Percentiles rank a stretch among this genome's conserved stretches.
Conservation (phyloP, 2,329 filamentous ascomycete genomes). For the Trichoderma endophyticum region DNA sequence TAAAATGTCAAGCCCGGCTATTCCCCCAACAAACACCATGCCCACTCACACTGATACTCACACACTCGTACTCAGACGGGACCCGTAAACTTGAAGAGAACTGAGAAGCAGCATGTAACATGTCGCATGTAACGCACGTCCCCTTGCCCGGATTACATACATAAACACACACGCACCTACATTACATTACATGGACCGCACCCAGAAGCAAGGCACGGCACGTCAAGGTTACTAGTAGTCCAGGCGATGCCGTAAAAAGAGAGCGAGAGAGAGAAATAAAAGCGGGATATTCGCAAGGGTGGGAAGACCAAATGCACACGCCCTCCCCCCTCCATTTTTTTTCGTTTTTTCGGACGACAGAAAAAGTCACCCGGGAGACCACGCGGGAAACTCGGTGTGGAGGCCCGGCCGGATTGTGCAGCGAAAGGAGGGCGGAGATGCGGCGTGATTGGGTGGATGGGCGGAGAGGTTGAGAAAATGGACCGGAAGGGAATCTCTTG, state of each 20-base stretch:
- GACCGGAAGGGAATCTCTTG: not conserved
- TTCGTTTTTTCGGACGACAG: not conserved
- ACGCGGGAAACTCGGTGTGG: constrained; percentile 15
- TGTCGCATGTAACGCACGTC: not conserved
- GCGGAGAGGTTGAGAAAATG: constrained; percentile 9
- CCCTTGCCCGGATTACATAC: not conserved
- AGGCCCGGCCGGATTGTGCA: not conserved
- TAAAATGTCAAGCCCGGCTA: not conserved
- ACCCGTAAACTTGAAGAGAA: not conserved
- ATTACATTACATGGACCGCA: not conserved
- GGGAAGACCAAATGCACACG: not conserved
- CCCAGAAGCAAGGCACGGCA: not conserved
- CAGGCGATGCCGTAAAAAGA: not conserved
- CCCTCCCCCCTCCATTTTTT: not conserved
- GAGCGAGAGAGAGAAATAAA: not conserved
- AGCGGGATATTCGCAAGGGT: not conserved
- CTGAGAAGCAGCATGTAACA: not conserved
- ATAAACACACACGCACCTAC: not conserved
- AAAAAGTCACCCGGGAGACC: constrained; percentile 9
- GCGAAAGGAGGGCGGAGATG: not conserved
- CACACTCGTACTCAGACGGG: not conserved
- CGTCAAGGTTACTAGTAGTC: not conserved
- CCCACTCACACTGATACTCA: not conserved
- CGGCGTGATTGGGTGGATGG: not conserved
- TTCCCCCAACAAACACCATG: not conserved